Base-by-base conservation (phyloP, 2,329 filamentous ascomycete species). In the Aspergillus udagawae region DNA sequence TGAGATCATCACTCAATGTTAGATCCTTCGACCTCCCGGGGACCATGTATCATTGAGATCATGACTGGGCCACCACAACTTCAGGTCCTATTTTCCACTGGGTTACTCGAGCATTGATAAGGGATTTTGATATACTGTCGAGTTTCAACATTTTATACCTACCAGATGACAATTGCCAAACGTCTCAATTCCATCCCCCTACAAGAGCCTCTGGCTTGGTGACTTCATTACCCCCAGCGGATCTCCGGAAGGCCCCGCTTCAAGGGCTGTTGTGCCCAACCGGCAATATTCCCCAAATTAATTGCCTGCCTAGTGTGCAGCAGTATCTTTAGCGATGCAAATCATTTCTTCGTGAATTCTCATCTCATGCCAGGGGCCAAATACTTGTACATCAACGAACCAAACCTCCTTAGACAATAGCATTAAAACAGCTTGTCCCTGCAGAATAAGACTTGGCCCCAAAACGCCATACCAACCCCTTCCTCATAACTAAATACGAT, bases 401-500 rank as follows among this genome's bases (percentile, higher is more conserved):
- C 32, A 38, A 17, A 17, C 32, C 32, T 38, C 14, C 32, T 17
- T 38, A 38, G 32, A 17, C 6, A 17, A 38, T 38, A 7, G 32
- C 6, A 38, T 38, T 14, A 38, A 23, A 45, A 45, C 42, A 45
- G n/a, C 42, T 23, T 45, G n/a, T 45, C 42, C 20, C n/a, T 21
- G 1, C 7, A 44, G 7, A 17, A 3, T 44, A n/a, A 21, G 21
- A 45, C n/a, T 21, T 8, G 42, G 3, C 20, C 42, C n/a, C 41
- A 8, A 44, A 44, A 44, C n/a, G 21, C n/a, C n/a, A 14, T 7
- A 25, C 20, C 44, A 27, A 47, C 3, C 21, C 44, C 21, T 25
- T 23, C 12, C 21, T 5, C 21, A 12, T 47, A 21, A 23, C 51
- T 72, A 77, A 29, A 74, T 69, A 51, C 71, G 74, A 65, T 78